Percentiles rank a stretch among this genome's conserved stretches.
These are phyloP conservation scores for Scopulariopsis brevicaulis DNA, from an alignment of 2,329 filamentous ascomycete genomes.

Conservation along the genomic window DNA sequence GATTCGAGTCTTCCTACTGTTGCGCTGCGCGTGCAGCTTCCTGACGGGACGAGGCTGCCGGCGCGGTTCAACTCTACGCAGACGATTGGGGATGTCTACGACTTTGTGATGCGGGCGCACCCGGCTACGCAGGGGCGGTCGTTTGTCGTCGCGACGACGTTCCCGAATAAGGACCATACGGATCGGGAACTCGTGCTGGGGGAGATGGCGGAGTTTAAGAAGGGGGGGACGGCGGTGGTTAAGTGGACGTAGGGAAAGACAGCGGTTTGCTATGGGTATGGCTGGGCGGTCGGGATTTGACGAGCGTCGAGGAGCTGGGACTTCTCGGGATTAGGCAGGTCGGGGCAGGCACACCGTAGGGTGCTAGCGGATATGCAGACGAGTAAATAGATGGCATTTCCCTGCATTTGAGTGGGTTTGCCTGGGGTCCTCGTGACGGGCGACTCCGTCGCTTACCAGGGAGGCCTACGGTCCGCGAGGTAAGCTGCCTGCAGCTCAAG, in stretches of 20 bases:
- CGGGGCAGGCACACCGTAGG: not conserved
- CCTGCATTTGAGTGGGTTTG: no score
- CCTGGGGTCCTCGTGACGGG: no score
- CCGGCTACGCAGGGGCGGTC: conserved; percentile 41
- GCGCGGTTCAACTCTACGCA: conserved; percentile 73
- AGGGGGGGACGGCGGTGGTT: conserved; percentile 52
- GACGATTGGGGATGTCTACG: conserved; percentile 68
- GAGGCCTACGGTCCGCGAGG: no score
- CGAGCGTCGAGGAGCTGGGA: no score
- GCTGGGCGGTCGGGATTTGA: no score
- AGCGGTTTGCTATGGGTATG: not conserved
- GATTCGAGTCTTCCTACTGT: conserved; percentile 58
- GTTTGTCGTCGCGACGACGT: conserved; percentile 72
- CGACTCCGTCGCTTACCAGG: no score
- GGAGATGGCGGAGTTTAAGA: conserved; percentile 54
- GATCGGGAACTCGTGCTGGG: conserved; percentile 50
- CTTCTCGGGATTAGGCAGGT: not conserved
- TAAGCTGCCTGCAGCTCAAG: no score
- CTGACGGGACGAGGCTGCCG: conserved; percentile 65
- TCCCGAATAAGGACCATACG: conserved; percentile 69
- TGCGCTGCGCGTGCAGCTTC: conserved; percentile 65
- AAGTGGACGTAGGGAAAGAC: conserved; percentile 32
- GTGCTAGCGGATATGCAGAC: not conserved
- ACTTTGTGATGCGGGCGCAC: conserved; percentile 57
- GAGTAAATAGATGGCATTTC: no score